These are phyloP conservation scores for Aspergillus ostianus DNA, from an alignment of 495 filamentous ascomycete genomes.

Conservation along the genomic window DNA sequence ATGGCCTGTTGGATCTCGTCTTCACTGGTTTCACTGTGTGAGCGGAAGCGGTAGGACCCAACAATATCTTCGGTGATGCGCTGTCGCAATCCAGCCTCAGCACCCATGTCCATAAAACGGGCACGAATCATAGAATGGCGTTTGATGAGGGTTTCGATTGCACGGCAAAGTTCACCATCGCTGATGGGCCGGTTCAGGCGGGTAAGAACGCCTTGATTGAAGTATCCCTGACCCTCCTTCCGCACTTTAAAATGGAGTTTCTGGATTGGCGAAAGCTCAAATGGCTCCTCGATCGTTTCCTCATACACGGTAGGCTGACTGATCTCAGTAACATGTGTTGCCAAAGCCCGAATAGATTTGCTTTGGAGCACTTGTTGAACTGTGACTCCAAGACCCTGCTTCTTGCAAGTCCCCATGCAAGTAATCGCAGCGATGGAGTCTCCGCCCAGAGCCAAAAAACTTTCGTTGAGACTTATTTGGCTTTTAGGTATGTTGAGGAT, in stretches of 20 bases:
- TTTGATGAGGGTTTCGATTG: slow-evolving; percentile 56
- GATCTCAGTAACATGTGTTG: slow-evolving; percentile 32
- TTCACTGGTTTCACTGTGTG: slow-evolving; percentile 22
- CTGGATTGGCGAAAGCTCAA: slow-evolving; percentile 71
- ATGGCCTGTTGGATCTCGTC: slow-evolving; percentile 31
- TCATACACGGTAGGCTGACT: slow-evolving; percentile 31
- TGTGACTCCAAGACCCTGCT: slow-evolving; percentile 51
- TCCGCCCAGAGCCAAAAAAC: slow-evolving; percentile 64
- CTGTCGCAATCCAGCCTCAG: slow-evolving; percentile 32
- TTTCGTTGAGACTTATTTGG: slow-evolving; percentile 52
- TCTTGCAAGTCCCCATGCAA: slow-evolving; percentile 52
- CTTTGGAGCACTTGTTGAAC: slow-evolving; percentile 52
- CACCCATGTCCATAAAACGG: slow-evolving; percentile 48
- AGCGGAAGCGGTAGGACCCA: slow-evolving; percentile 37
- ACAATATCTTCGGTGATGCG: slow-evolving; percentile 36
- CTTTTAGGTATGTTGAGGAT: slow-evolving; percentile 50
- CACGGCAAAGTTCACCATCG: slow-evolving; percentile 46
- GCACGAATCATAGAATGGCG: slow-evolving; percentile 74
- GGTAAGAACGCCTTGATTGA: slow-evolving; percentile 69
- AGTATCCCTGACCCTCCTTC: slow-evolving; percentile 60
- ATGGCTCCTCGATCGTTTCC: slow-evolving; percentile 47
- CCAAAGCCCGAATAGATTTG: slow-evolving; percentile 45
- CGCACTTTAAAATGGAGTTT: slow-evolving; percentile 62
- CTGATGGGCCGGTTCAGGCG: slow-evolving; percentile 51
- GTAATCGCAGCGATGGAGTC: slow-evolving; percentile 73